These are phyloP conservation scores for Plasmodium chabaudi DNA, from an alignment of 169 alveolate genomes.

Conservation along the genomic window DNA sequence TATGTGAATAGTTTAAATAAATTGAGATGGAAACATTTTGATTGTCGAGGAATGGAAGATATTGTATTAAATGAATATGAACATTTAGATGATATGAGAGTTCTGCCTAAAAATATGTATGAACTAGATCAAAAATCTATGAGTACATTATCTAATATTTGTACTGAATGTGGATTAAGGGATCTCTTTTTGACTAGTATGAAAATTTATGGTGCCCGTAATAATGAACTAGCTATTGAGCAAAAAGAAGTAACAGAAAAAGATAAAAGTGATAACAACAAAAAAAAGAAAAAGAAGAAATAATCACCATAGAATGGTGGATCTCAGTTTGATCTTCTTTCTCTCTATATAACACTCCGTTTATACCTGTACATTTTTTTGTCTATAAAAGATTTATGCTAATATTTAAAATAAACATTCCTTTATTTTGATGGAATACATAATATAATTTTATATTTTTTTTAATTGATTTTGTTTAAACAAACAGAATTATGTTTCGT, in stretches of 20 bases:
- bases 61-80: conserved; percentile 59
- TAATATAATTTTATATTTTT: too few relatives aligned
- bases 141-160: conserved; percentile 78
- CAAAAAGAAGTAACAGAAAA: background rate
- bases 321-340: too few relatives aligned
- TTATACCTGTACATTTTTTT: background rate
- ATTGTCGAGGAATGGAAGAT: conserved; percentile 80
- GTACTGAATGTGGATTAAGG: conserved; percentile 79
- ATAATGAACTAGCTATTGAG: conserved; percentile 13
- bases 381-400: too few relatives aligned
- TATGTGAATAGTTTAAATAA: conserved; percentile 81
- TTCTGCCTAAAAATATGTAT: conserved; percentile 76
- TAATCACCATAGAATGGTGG: background rate
- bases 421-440: too few relatives aligned
- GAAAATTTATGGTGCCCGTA: conserved; percentile 75
- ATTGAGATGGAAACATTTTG: conserved; percentile 82
- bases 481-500: too few relatives aligned
- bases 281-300: conserved; percentile 31
- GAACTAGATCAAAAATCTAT: conserved; percentile 79
- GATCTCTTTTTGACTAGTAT: conserved; percentile 81
- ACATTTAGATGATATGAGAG: conserved; percentile 64
- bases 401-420: too few relatives aligned
- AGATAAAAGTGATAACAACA: conserved; percentile 9
- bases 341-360: background rate
- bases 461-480: too few relatives aligned